Conservation (phyloP, 768 basidiomycete genomes). For the Collybiopsis luxurians region DNA sequence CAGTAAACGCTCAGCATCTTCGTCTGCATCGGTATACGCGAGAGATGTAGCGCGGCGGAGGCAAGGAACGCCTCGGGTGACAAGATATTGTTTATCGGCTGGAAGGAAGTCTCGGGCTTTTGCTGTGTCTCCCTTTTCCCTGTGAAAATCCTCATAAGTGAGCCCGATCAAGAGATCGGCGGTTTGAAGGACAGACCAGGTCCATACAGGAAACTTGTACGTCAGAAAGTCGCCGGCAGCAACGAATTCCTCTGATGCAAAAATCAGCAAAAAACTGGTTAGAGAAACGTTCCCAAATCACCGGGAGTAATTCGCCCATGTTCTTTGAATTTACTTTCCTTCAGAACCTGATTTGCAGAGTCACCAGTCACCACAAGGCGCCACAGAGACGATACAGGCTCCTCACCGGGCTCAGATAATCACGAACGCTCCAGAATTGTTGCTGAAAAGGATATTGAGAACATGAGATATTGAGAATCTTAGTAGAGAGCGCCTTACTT, state of each 20-base stretch:
- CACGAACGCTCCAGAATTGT: constrained; percentile 91
- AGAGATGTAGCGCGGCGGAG: constrained; percentile 89
- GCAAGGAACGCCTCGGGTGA: constrained; percentile 96
- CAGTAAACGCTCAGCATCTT: constrained; percentile 92
- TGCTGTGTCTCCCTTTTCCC: constrained; percentile 90
- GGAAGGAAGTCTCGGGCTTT: constrained; percentile 94
- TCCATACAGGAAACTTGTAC: constrained; percentile 99
- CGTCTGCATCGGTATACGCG: constrained; percentile 93
- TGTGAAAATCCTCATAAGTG: constrained; percentile 28
- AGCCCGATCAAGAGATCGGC: constrained; percentile 3
- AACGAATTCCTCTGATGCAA: constrained; percentile 84
- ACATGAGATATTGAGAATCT: not conserved
- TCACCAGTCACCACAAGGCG: not conserved
- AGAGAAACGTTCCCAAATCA: constrained; percentile 27
- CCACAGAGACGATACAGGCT: not conserved
- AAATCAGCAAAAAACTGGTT: constrained; percentile 14
- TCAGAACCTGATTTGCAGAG: constrained; percentile 66
- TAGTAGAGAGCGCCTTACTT: not conserved
- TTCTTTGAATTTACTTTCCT: constrained; percentile 99
- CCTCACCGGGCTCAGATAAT: constrained; percentile 88
- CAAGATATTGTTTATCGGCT: constrained; percentile 91
- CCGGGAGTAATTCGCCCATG: constrained; percentile 95
- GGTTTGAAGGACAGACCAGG: constrained; percentile 60
- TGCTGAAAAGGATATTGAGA: constrained; percentile 47
- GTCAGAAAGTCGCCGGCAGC: constrained; percentile 95